Conservation (phyloP, 352 stramenopile genomes). For the Globisporangium orthogonon region DNA sequence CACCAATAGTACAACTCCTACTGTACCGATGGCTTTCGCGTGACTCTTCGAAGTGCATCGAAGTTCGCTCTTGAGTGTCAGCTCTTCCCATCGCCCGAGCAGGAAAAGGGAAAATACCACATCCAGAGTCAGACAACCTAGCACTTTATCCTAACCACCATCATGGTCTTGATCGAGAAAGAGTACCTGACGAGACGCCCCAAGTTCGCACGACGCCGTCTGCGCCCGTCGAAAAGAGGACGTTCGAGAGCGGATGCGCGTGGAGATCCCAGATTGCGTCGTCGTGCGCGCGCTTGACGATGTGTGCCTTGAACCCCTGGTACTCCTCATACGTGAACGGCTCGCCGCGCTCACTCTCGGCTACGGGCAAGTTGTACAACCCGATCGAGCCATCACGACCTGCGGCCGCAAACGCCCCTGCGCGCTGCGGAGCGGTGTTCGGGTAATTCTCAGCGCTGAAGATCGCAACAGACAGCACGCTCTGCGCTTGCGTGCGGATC, state of each 20-base stretch:
- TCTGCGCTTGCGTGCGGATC: constrained; percentile 63
- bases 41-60: constrained; percentile 49
- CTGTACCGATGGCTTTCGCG: constrained; percentile 37
- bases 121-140: not conserved
- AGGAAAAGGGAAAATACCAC: constrained; percentile 2
- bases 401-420: constrained; percentile 61
- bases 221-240: constrained; percentile 73
- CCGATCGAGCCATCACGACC: constrained; percentile 73
- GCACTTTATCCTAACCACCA: not conserved
- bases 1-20: not conserved
- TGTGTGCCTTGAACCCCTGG: constrained; percentile 57
- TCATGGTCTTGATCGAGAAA: not conserved
- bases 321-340: constrained; percentile 72
- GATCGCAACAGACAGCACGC: constrained; percentile 64
- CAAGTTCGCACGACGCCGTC: constrained; percentile 78
- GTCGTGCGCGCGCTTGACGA: constrained; percentile 68
- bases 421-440: constrained; percentile 34
- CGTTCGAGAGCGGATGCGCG: constrained; percentile 74
- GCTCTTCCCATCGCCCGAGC: constrained; percentile 25
- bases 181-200: constrained; percentile 63
- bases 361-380: constrained; percentile 49
- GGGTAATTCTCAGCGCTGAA: constrained; percentile 75
- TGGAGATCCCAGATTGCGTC: constrained; percentile 81
- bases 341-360: constrained; percentile 60
- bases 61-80: constrained; percentile 72